Evolutionary conservation across 345 rosid genomes (phyloP), one percentile per base, ranked within the genome.

Genomic region (Dipteronia sinensis): DNA sequence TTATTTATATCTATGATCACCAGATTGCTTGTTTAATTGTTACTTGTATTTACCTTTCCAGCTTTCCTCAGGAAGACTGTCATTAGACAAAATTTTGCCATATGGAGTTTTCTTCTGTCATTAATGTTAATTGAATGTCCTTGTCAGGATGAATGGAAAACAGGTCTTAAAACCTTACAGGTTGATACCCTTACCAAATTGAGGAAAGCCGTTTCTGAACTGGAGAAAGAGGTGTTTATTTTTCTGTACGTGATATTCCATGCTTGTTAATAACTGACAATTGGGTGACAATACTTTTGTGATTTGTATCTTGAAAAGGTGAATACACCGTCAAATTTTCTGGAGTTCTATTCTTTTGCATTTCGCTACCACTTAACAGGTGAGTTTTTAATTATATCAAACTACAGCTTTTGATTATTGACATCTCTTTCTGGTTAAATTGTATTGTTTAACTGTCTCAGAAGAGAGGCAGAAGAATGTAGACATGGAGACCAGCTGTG

Each of bases 311-410:
- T 66, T 73, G 71, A 51, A 42, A 40, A 89, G 92, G 83, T 83
- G 75, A 71, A 22, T 40, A 58, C 56, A 59, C 82, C 82, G 51
- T 66, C 75, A 68, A 83, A 76, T 17, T 86, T 87, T 65, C 58
- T 42, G 29, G 83, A 84, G 69, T 89, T 87, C 79, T 83, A 84
- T 82, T 78, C 87, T 65, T 86, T 71, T 75, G 86, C 90, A 76
- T 89, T 87, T 74, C 81, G 78, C 59, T 87, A 84, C 80, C 83
- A 87, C 78, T 83, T 89, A 61, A 86, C 92, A 80, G 92, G 92
- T 87, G 67, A 77, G 46, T 44, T 79, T 71, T 73, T 74, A 42
- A 42, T 42, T 42, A 42, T 42, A 42, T 42, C 47, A 34, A 69
- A 42, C 63, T 46, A 15, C 75, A 19, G 22, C 71, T 17, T 42